These are phyloP conservation scores for Fistulifera pelliculosa DNA, from an alignment of 108 stramenopile species.

Conservation along the genomic window DNA sequence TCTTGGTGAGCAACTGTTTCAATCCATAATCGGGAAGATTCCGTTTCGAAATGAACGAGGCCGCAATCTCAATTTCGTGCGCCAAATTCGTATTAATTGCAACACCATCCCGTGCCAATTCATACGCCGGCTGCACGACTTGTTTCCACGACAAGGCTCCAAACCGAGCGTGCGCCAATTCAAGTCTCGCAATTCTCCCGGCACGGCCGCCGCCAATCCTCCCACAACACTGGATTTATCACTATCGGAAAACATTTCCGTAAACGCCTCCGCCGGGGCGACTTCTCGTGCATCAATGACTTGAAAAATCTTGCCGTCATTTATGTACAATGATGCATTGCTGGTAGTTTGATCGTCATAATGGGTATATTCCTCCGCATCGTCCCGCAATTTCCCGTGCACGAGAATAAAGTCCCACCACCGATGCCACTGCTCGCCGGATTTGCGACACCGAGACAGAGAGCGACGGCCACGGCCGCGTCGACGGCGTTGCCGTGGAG, in stretches of 20 bases:
- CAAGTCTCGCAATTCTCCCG: conserved; percentile 68
- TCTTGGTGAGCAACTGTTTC: conserved; percentile 23
- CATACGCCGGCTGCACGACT: conserved; percentile 50
- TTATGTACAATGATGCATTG: neutral
- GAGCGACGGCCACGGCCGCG: conserved; percentile 59
- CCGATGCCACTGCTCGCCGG: conserved; percentile 74
- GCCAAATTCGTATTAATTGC: conserved; percentile 32
- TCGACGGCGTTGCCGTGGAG: conserved; percentile 67
- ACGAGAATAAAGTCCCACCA: conserved; percentile 75
- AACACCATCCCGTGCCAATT: conserved; percentile 54
- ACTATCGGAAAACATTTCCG: conserved; percentile 42
- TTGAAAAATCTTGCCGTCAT: conserved; percentile 30
- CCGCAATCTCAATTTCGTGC: conserved; percentile 19
- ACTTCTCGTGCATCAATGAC: conserved; percentile 78
- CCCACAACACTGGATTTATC: conserved; percentile 40
- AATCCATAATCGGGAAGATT: conserved; percentile 11
- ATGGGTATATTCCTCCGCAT: conserved; percentile 3
- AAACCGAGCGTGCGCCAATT: conserved; percentile 55
- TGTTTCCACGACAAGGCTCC: conserved; percentile 45
- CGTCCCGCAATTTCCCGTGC: conserved; percentile 20
- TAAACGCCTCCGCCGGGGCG: conserved; percentile 39
- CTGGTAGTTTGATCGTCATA: neutral
- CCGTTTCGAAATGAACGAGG: neutral
- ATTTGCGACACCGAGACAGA: conserved; percentile 76
- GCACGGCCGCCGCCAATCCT: conserved; percentile 58